Conservation (phyloP, 169 alveolate genomes). For the Plasmodium cynomolgi region DNA sequence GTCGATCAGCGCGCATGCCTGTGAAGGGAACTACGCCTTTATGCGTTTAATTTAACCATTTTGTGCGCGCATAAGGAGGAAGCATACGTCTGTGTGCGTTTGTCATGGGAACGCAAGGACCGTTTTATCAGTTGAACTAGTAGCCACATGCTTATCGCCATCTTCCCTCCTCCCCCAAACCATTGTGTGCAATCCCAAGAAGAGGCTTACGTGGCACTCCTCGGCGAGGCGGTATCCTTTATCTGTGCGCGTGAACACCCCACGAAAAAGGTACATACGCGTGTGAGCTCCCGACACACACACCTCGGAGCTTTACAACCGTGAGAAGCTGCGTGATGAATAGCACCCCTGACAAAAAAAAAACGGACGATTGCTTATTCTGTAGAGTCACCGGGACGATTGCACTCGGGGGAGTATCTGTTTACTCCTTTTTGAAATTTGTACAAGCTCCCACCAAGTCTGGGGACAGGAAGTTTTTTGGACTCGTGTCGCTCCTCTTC, state of each 20-base stretch:
- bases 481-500: conserved; percentile 26
- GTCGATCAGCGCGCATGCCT: not conserved
- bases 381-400: conserved; percentile 67
- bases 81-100: no score
- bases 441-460: conserved; percentile 46
- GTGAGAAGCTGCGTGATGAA: conserved; percentile 15
- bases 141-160: not conserved
- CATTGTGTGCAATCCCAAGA: not conserved
- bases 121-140: not conserved
- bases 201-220: not conserved
- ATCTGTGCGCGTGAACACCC: not conserved
- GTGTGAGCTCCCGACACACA: not conserved
- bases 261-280: not conserved
- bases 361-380: conserved; percentile 53
- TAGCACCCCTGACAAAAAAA: not conserved
- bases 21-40: not conserved
- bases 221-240: not conserved
- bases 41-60: not conserved
- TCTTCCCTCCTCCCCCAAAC: not conserved
- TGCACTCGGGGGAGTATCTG: conserved; percentile 55
- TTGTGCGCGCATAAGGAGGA: not conserved
- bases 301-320: not conserved
- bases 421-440: conserved; percentile 62
- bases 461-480: conserved; percentile 50
- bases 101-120: not conserved